phyloP scores from a whole-genome alignment of 108 stramenopile species.

The Fistulifera pelliculosa region DNA sequence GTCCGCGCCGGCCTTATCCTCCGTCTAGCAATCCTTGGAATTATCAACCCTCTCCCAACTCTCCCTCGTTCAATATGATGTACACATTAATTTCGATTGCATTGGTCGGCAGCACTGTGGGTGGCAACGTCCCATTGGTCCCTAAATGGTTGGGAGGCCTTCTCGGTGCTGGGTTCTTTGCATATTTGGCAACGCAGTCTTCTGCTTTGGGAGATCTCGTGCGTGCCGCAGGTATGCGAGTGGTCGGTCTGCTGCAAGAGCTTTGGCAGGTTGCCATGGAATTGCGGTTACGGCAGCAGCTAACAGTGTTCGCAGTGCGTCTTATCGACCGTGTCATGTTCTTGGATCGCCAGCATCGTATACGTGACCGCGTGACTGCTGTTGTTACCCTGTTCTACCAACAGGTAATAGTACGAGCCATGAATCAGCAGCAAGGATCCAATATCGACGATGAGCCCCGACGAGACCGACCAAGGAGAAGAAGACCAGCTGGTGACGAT shows the following conservation, averaged over 20 bases:
- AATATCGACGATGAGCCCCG: not conserved
- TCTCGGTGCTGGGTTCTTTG: slow-evolving; percentile 56
- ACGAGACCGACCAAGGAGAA: not conserved
- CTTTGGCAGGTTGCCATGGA: slow-evolving; percentile 56
- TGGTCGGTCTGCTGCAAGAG: slow-evolving; percentile 49
- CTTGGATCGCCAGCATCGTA: slow-evolving; percentile 75
- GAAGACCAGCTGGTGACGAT: slow-evolving; percentile 1
- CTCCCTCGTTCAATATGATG: slow-evolving; percentile 58
- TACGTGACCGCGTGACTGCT: slow-evolving; percentile 48
- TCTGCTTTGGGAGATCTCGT: slow-evolving; percentile 64
- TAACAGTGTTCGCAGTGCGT: slow-evolving; percentile 45
- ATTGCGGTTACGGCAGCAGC: slow-evolving; percentile 46
- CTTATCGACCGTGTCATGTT: slow-evolving; percentile 74
- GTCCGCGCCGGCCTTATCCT: slow-evolving; percentile 61
- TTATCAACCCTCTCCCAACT: slow-evolving; percentile 18
- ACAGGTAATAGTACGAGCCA: not conserved
- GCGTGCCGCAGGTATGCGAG: slow-evolving; percentile 73
- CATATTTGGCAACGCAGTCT: slow-evolving; percentile 32
- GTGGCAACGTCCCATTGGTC: slow-evolving; percentile 63
- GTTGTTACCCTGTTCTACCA: not conserved
- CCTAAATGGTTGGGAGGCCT: slow-evolving; percentile 75
- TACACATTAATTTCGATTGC: slow-evolving; percentile 61
- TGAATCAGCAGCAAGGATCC: slow-evolving; percentile 1
- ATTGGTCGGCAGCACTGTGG: slow-evolving; percentile 57
- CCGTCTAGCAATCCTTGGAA: slow-evolving; percentile 59